phyloP scores from a whole-genome alignment of 768 basidiomycete genomes.

The Lentinula aciculospora region DNA sequence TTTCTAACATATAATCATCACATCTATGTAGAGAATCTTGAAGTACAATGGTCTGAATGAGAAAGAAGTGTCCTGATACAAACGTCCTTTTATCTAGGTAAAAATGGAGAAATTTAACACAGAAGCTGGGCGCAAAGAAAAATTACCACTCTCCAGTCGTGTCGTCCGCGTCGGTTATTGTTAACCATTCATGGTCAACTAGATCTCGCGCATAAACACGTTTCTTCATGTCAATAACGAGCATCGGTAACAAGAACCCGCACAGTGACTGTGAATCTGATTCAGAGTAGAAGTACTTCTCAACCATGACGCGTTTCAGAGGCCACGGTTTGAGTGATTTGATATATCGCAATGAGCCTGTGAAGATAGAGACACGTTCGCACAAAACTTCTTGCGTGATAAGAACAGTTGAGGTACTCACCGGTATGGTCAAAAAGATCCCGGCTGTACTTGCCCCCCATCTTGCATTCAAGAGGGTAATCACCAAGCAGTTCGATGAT shows the following conservation, averaged over 20 bases:
- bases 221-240: conserved; percentile 60
- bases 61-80: neutral
- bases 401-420: conserved; percentile 22
- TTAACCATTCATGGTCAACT: conserved; percentile 72
- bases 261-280: conserved; percentile 55
- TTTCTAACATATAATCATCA: neutral
- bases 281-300: conserved; percentile 77
- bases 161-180: conserved; percentile 32
- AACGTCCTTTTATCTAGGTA: neutral
- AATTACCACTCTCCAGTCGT: conserved; percentile 39
- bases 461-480: conserved; percentile 64
- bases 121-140: neutral
- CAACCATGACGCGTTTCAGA: conserved; percentile 75
- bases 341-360: conserved; percentile 70
- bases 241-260: conserved; percentile 71
- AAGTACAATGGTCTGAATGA: neutral
- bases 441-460: conserved; percentile 78
- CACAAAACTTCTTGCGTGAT: neutral
- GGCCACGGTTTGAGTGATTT: conserved; percentile 76
- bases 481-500: conserved; percentile 90
- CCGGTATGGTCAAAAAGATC: conserved; percentile 79
- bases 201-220: conserved; percentile 71
- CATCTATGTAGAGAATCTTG: neutral
- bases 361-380: neutral
- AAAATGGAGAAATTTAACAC: neutral